Evolutionary conservation across 2,329 filamentous ascomycete species (phyloP), one percentile per base, ranked within the genome.

Genomic region (Lasiodiplodia theobromae): DNA sequence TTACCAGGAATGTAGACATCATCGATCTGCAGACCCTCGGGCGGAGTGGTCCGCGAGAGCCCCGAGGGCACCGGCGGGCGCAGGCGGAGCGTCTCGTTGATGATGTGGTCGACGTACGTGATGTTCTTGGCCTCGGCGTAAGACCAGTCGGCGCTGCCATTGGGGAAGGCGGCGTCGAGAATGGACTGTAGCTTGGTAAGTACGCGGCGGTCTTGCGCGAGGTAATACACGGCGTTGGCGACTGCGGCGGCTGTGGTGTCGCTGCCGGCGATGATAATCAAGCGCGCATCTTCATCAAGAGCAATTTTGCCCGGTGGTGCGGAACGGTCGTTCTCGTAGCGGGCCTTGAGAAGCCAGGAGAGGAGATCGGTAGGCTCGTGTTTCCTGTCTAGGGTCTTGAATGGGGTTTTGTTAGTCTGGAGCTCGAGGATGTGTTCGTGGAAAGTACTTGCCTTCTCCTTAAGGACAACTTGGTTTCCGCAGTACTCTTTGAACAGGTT

Each of bases 61-160:
- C 76, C 79, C 3, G 74, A 75, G 0, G 80, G 79, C 1, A 82
- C 77, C 0, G 81, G 75, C 3, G 82, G 81, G 62, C 81, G 74
- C 6, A 83, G 73, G 25, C 82, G 77, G 1, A 83, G 72, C 1
- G 79, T 74, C 69, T 84, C 82, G 66, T 83, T 78, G 73, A 83
- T 82, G n/a, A 77, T 72, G 18, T 75, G 78, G 66, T 82, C 80
- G 12, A 83, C 74, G 40, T 77, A 74, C 2, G 72, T 21, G 23
- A 80, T 69, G 1, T 72, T 70, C 49, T 73, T 77, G 31, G 70
- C 69, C 16, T 74, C 74, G 7, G 77, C 75, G 64, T 77, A 77
- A 11, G 70, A 73, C 77, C 76, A 80, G 37, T 74, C 64, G 3
- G 10, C 21, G 16, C 67, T 66, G 0, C 73, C 71, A 0, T 47